phyloP scores from a whole-genome alignment of 805 yeast genomes.

The Saturnispora diversa region DNA sequence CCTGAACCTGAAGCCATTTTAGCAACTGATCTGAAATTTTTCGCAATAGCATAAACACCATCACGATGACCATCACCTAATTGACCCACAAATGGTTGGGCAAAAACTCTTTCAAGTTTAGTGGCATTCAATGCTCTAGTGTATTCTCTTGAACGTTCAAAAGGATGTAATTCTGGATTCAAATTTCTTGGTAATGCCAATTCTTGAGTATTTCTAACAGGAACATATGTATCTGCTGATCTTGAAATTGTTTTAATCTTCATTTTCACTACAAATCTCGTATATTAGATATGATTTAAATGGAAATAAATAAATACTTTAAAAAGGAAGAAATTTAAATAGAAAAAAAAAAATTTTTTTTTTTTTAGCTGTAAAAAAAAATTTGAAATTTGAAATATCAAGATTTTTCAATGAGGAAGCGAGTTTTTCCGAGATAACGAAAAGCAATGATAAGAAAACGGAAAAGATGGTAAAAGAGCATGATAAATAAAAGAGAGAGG shows the following conservation, averaged over 20 bases:
- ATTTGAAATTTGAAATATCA: conserved; percentile 1
- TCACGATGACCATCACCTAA: conserved; percentile 92
- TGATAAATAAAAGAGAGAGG: too few relatives aligned
- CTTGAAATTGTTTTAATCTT: conserved; percentile 84
- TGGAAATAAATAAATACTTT: background rate
- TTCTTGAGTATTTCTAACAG: conserved; percentile 85
- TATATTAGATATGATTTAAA: too few relatives aligned
- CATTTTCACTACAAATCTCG: conserved; percentile 31
- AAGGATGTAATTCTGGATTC: conserved; percentile 92
- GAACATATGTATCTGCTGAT: conserved; percentile 87
- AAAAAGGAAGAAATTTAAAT: background rate
- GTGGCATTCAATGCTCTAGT: conserved; percentile 93
- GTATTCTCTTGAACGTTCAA: conserved; percentile 94
- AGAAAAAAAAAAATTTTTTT: conserved; percentile 2
- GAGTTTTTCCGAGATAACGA: background rate
- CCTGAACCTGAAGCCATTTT: conserved; percentile 88
- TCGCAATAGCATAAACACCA: conserved; percentile 84
- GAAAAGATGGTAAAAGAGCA: background rate
- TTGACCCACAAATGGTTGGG: conserved; percentile 94
- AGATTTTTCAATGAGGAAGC: background rate
- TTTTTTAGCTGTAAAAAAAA: background rate
- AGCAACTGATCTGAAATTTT: conserved; percentile 59
- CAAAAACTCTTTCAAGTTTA: conserved; percentile 91
- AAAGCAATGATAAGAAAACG: conserved; percentile 4
- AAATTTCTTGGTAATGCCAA: conserved; percentile 80